A percentile compares a stretch with the other conserved stretches of the same genome.
Evolutionary conservation across 2,329 filamentous ascomycete genomes (phyloP).

Genomic region (Chaetomiaceae sp.): DNA sequence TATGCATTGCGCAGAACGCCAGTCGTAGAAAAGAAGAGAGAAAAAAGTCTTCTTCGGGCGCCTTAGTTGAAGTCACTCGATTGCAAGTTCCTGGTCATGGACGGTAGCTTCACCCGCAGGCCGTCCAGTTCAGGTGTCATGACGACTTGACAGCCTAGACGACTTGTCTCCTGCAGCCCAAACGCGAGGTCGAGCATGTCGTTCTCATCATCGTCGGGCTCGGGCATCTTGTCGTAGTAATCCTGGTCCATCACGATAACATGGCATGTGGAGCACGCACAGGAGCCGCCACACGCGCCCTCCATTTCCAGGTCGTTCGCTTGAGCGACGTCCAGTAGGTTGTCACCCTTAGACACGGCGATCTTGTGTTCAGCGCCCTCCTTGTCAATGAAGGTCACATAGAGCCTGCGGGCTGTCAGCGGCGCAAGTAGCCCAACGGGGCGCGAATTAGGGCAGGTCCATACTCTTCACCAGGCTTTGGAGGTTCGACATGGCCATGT

Average conservation of each 20-base stretch:
- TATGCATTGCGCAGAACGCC: slow-evolving; percentile 15
- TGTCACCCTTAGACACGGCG: slow-evolving; percentile 80
- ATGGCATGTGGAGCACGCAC: slow-evolving; percentile 90
- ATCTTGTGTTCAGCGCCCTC: slow-evolving; percentile 72
- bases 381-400: slow-evolving; percentile 91
- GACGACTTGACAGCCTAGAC: slow-evolving; percentile 83
- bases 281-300: slow-evolving; percentile 91
- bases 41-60: not conserved
- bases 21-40: slow-evolving; percentile 9
- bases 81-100: slow-evolving; percentile 94
- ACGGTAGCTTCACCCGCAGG: slow-evolving; percentile 75
- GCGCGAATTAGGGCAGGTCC: not conserved
- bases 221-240: slow-evolving; percentile 72
- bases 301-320: slow-evolving; percentile 97
- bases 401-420: slow-evolving; percentile 53
- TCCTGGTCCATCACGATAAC: slow-evolving; percentile 73
- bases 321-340: slow-evolving; percentile 91
- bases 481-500: slow-evolving; percentile 79
- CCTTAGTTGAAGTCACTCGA: slow-evolving; percentile 75
- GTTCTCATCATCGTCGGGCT: slow-evolving; percentile 76
- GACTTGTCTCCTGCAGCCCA: slow-evolving; percentile 77
- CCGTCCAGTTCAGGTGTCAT: slow-evolving; percentile 92
- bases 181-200: slow-evolving; percentile 91
- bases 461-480: slow-evolving; percentile 89
- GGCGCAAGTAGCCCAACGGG: not conserved